Base-by-base conservation (phyloP, 1,139 yeast species). In the Wickerhamomyces sp. region DNA sequence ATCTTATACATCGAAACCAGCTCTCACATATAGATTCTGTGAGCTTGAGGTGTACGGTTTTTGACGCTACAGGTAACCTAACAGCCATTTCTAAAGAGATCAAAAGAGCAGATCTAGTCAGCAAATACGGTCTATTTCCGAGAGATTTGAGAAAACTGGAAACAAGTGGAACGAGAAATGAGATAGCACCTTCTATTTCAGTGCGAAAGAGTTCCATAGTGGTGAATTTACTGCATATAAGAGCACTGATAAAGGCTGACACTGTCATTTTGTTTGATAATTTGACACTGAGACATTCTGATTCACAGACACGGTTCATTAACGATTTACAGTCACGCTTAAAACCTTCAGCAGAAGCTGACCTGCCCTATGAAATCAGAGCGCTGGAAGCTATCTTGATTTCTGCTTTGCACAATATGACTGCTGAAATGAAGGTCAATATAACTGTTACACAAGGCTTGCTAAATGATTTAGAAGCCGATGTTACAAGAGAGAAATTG, bases 371-470 rank as follows among this genome's bases (percentile, higher is more conserved):
- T 57, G 98, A 93, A 55, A 80, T 91, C 55, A 69, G 94, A 34
- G 97, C 96, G 0, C 59, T 93, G 28, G 98, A 93, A 54, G 77
- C 93, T 2, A 85, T 93, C 12, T 71, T 93, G 41, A 78, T 88
- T 28, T 81, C 86, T 40, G 93, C 89, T 2, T 73, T 88, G 54
- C 77, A 89, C 10, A 84, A 86, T 40, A 60, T 93, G 28, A 89
- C 86, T 40, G 80, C 91, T 2, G 98, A 91, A 50, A 75, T 89
- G 70, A 82, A 78, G 49, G 79, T 76, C 14, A 93, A 86, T 48
- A 68, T 79, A 12, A 71, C 77, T 3, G 75, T 78, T 11, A 85
- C 95, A 44, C 83, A 82, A 22, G 59, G 66, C 17, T 76, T 82
- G 19, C 58, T 84, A 41, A 61, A 70, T 13, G 85, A 80, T 39